Evolutionary conservation across 805 yeast genomes (phyloP).

Genomic region (Cyberlindnera nakhonratchasimensis): DNA sequence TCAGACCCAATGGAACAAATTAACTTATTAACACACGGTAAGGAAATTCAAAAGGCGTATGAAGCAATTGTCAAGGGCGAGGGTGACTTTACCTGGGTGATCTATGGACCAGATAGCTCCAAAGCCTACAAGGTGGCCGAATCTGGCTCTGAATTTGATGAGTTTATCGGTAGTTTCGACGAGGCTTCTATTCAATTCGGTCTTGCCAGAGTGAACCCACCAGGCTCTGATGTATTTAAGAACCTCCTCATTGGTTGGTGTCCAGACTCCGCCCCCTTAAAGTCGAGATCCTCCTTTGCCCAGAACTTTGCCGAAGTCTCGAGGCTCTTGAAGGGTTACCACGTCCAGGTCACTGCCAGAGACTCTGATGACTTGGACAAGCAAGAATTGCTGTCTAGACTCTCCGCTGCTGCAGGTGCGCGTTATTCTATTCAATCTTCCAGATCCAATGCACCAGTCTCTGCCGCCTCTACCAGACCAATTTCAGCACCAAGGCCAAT

Average conservation of each 20-base stretch:
- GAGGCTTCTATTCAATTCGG: slow-evolving; percentile 92
- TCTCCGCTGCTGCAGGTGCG: slow-evolving; percentile 93
- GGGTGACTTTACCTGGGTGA: slow-evolving; percentile 65
- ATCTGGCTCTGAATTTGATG: slow-evolving; percentile 63
- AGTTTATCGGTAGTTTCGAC: slow-evolving; percentile 75
- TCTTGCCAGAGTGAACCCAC: slow-evolving; percentile 79
- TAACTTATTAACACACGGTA: slow-evolving; percentile 63
- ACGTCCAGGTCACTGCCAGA: slow-evolving; percentile 96
- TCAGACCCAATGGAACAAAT: slow-evolving; percentile 38
- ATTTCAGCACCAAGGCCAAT: slow-evolving; percentile 30
- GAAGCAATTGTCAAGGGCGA: slow-evolving; percentile 78
- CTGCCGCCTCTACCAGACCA: slow-evolving; percentile 29
- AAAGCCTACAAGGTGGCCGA: slow-evolving; percentile 40
- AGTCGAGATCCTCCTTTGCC: slow-evolving; percentile 71
- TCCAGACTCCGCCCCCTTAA: slow-evolving; percentile 90
- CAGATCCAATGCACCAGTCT: slow-evolving; percentile 31
- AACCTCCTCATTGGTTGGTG: slow-evolving; percentile 90
- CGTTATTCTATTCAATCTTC: slow-evolving; percentile 69
- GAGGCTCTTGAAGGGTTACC: slow-evolving; percentile 73
- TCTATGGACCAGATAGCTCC: slow-evolving; percentile 68
- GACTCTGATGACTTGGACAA: slow-evolving; percentile 86
- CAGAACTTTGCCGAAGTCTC: slow-evolving; percentile 74
- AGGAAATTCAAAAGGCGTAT: slow-evolving; percentile 70
- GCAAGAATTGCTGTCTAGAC: slow-evolving; percentile 65
- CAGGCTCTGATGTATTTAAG: slow-evolving; percentile 88